Evolutionary conservation across 768 basidiomycete species (phyloP), one percentile per base, ranked within the genome.

Genomic region (Leucocoprinus sp.): DNA sequence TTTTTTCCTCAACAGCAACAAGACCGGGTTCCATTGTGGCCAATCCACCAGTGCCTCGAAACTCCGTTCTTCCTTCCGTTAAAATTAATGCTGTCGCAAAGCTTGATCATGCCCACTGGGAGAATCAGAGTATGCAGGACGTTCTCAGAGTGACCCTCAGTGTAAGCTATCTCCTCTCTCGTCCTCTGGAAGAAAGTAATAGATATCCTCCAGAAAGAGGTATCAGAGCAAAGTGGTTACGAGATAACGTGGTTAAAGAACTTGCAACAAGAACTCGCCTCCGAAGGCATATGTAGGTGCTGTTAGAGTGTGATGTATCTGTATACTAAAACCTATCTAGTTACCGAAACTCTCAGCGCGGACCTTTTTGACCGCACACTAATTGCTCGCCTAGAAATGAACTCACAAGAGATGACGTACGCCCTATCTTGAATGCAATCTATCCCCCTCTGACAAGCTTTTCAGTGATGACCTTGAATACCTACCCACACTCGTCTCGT

Each of bases 191-290:
- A 52, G 8, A 2, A 26, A 6, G 27, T 27, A 23, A 12, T 14
- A 31, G 4, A 34, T 37, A 49, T 27, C 45, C 12, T 45, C 18
- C 57, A 84, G 84, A 74, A 68, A 60, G 66, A 72, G 14, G 66
- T 69, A 2, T 82, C 84, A 0, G 75, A 82, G 54, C 62, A 63
- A 52, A 81, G 68, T 43, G 72, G 73, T 31, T 84, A 82, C 66
- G 73, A 82, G 44, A 62, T 82, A 33, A 84, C 88, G 19, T 95
- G 89, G 89, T 75, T 97, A 50, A 93, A 93, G 64, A 61, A 68
- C 26, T 67, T 95, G 19, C 75, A 75, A 17, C 60, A 66, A 5
- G 93, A 97, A 54, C 59, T 95, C 19, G 64, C 64, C 28, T 66
- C 76, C 18, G 88, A 91, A 54, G 70, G 68, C 27, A 58, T 66